These are phyloP conservation scores for Magnolia officinalis DNA, from an alignment of 164 flowering plant species.

Conservation along the genomic window DNA sequence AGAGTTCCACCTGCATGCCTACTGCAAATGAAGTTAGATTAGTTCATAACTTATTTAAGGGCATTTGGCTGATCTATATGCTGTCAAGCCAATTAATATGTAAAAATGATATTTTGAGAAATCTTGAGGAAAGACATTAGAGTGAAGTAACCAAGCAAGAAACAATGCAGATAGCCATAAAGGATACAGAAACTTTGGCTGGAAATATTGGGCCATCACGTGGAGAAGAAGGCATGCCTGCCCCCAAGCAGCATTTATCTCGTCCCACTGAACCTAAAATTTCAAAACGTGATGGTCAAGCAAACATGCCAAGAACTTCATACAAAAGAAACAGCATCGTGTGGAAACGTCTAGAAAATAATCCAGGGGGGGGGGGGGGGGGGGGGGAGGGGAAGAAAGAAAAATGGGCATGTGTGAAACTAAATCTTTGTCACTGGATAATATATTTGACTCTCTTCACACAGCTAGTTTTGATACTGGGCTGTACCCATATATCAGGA, in stretches of 20 bases:
- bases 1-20: too few relatives aligned
- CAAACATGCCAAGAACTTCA: too few relatives aligned
- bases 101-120: too few relatives aligned
- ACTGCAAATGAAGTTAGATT: too few relatives aligned
- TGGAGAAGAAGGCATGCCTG: slow-evolving; percentile 98
- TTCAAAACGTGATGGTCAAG: too few relatives aligned
- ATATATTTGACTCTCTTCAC: neutral
- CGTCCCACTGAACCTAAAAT: slow-evolving; percentile 95
- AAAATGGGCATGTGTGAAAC: neutral
- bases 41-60: too few relatives aligned
- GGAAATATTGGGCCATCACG: slow-evolving; percentile 88
- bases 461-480: neutral
- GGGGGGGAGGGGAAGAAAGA: too few relatives aligned
- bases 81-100: neutral
- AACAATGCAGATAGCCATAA: neutral
- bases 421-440: neutral
- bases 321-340: neutral
- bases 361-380: too few relatives aligned
- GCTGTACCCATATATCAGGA: slow-evolving; percentile 72
- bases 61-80: neutral
- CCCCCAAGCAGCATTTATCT: slow-evolving; percentile 99
- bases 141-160: neutral
- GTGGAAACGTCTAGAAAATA: neutral
- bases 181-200: slow-evolving; percentile 85
- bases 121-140: neutral